Evolutionary conservation across 176 grass and related monocot species (phyloP), one percentile per base, ranked within the genome.

Genomic region (Paspalum vaginatum): DNA sequence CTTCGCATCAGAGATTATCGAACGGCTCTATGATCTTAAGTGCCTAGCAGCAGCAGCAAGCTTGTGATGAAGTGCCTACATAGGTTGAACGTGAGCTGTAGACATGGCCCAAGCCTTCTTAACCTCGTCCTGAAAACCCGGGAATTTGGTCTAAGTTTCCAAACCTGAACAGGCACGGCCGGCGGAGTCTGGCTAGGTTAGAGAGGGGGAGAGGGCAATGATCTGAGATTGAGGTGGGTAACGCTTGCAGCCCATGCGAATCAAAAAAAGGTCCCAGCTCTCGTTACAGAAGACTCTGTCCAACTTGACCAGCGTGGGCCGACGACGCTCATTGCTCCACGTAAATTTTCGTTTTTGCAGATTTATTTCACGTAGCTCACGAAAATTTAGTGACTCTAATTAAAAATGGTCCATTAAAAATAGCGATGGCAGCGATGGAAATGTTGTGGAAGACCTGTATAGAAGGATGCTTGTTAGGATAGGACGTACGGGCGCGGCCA

Each of bases 101-200:
- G 14, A 11, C 2, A 0, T 0, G 2, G 7, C 0, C 61, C 13
- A 63, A 0, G 5, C 61, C 0, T 0, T 0, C 6, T 7, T 0
- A 0, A 63, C 26, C 32, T 6, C 14, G 0, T 63, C 61, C 0
- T 16, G 1, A 13, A 63, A 39, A 0, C 27, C 61, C 0, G 27
- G 26, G 0, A 63, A 6, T 0, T 1, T 14, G 0, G 6, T 38
- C 27, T 26, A 63, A 63, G 1, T 63, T 63, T 5, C 38, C 27
- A 6, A 63, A 63, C 5, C 14, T 37, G 5, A 63, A 63, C 5
- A 11, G 26, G 0, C 61, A 4, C 0, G 61, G 12, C 0, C 4
- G 1, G 0, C 26, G 1, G 0, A 26, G 61, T 1, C 27, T 7
- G 1, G 1, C 1, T 0, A 1, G 24, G 5, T 3, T 37, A 3